phyloP scores from a whole-genome alignment of 129 eudicot genomes.

The Glebionis coronaria region DNA sequence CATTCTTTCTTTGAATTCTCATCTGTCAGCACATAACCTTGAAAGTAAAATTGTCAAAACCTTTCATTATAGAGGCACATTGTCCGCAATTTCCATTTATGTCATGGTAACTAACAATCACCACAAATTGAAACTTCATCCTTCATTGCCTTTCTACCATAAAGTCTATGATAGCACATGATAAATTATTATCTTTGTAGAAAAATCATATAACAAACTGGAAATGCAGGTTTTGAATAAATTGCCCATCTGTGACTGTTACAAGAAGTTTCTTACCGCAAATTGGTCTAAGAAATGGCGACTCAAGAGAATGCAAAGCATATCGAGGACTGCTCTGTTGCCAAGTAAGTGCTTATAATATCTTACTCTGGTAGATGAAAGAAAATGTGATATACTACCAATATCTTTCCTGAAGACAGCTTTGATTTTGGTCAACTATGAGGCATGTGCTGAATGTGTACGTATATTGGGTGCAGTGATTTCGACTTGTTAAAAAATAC shows the following conservation, averaged over 20 bases:
- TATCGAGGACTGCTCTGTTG: slow-evolving; percentile 88
- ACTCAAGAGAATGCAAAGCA: slow-evolving; percentile 63
- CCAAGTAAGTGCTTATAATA: slow-evolving; percentile 46
- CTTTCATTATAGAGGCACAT: too few species aligned
- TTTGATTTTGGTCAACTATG: background rate
- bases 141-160: too few species aligned
- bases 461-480: background rate
- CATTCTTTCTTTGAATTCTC: too few species aligned
- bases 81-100: background rate
- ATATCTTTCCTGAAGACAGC: background rate
- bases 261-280: slow-evolving; percentile 2
- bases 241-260: slow-evolving; percentile 7
- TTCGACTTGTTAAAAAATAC: too few species aligned
- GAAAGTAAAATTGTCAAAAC: too few species aligned
- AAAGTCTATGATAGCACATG: too few species aligned
- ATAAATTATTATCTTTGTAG: too few species aligned
- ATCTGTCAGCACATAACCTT: too few species aligned
- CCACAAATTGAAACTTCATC: too few species aligned
- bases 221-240: slow-evolving; percentile 24
- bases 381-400: background rate
- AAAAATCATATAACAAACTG: too few species aligned
- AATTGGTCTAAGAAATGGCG: slow-evolving; percentile 44
- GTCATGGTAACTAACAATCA: too few species aligned
- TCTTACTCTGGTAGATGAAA: background rate
- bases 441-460: background rate